Evolutionary conservation across 495 filamentous ascomycete genomes (phyloP).

Genomic region (Durotheca rogersii): DNA sequence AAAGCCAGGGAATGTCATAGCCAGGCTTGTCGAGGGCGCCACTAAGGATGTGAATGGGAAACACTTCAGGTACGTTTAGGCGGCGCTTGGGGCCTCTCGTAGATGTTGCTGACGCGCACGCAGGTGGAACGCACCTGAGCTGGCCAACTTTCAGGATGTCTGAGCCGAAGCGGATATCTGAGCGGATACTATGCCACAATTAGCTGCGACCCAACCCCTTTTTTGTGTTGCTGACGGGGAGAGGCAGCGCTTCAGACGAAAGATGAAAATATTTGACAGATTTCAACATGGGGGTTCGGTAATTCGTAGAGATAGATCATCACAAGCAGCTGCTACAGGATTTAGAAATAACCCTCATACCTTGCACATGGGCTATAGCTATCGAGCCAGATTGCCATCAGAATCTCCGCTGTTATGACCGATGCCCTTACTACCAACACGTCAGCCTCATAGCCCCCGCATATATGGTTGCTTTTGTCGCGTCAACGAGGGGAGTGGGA

Average conservation of each 20-base stretch:
- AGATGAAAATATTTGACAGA: conserved; percentile 90
- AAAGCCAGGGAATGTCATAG: conserved; percentile 83
- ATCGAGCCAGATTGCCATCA: no score
- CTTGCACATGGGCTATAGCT: conserved; percentile 14
- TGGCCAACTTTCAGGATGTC: conserved; percentile 61
- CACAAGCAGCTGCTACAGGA: conserved; percentile 46
- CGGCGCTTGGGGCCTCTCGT: no score
- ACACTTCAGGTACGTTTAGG: conserved; percentile 67
- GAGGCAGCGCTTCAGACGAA: conserved; percentile 71
- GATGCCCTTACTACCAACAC: no score
- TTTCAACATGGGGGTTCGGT: conserved; percentile 79
- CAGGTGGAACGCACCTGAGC: conserved; percentile 71
- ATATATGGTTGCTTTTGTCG: not conserved
- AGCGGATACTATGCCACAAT: conserved; percentile 16
- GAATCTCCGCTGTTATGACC: no score
- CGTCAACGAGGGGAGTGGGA: conserved; percentile 47
- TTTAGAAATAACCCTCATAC: conserved; percentile 18
- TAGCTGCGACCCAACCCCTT: not conserved
- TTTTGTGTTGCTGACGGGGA: conserved; percentile 5
- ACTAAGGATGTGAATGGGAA: conserved; percentile 69
- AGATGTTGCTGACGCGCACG: no score
- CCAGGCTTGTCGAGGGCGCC: conserved; percentile 62
- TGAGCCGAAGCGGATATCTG: conserved; percentile 11
- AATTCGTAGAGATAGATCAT: conserved; percentile 49
- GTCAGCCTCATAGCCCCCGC: conserved; percentile 8